A percentile compares a stretch with the other conserved stretches of the same genome.
phyloP scores from a whole-genome alignment of 108 stramenopile species.

The Nitzschia sp. region DNA sequence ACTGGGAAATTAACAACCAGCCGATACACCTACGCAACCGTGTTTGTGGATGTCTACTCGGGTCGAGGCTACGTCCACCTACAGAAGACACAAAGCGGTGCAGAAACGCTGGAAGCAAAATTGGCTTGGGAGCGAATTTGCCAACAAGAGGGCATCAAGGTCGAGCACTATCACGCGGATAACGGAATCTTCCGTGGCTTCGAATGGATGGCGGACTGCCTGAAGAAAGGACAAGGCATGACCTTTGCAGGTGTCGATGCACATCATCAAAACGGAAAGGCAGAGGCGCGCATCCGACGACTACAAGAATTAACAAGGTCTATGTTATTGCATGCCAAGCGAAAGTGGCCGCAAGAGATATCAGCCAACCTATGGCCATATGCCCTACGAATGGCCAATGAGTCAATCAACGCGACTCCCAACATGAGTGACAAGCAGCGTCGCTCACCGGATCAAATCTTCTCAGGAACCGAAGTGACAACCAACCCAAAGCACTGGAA shows the following conservation, averaged over 20 bases:
- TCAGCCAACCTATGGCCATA: constrained; percentile 56
- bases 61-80: constrained; percentile 36
- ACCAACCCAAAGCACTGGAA: constrained; percentile 17
- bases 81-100: constrained; percentile 22
- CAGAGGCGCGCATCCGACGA: constrained; percentile 43
- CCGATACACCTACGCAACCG: constrained; percentile 38
- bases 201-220: constrained; percentile 23
- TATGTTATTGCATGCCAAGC: constrained; percentile 49
- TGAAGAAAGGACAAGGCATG: constrained; percentile 25
- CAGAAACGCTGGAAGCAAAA: constrained; percentile 49
- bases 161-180: too few species aligned
- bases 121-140: constrained; percentile 42
- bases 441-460: constrained; percentile 18
- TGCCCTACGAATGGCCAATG: constrained; percentile 39
- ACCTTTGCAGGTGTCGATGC: constrained; percentile 60
- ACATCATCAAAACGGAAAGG: constrained; percentile 56
- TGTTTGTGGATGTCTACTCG: constrained; percentile 43
- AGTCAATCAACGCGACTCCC: constrained; percentile 28
- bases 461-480: constrained; percentile 22
- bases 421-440: constrained; percentile 2
- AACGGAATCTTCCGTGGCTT: too few species aligned
- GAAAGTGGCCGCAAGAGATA: constrained; percentile 41
- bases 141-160: constrained; percentile 6
- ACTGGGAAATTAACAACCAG: constrained; percentile 30
- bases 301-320: constrained; percentile 50